phyloP scores from a whole-genome alignment of 352 stramenopile species.

The Phytophthora megakarya region DNA sequence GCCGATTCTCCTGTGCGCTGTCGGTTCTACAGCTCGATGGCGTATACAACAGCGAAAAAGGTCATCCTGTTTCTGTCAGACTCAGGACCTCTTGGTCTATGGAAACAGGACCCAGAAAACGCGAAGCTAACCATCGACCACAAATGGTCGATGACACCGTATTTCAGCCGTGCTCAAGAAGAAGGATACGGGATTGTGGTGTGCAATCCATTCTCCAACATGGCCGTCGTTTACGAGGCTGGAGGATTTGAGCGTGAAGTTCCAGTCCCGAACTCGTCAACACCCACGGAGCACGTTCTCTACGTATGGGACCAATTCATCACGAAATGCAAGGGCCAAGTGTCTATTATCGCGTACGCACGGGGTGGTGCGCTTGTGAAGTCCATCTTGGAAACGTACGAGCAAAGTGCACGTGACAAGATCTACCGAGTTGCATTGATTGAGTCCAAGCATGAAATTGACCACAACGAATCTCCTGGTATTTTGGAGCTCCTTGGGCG shows the following conservation, averaged over 20 bases:
- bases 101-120: conserved; percentile 77
- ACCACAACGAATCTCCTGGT: conserved; percentile 73
- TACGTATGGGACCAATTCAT: conserved; percentile 90
- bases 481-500: conserved; percentile 83
- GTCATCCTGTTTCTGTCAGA: conserved; percentile 87
- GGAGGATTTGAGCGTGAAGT: conserved; percentile 86
- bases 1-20: conserved; percentile 87
- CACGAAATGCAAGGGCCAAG: conserved; percentile 80
- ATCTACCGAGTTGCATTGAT: conserved; percentile 85
- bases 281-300: conserved; percentile 84
- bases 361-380: conserved; percentile 83
- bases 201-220: conserved; percentile 90
- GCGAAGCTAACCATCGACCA: conserved; percentile 68
- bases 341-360: conserved; percentile 86
- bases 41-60: conserved; percentile 86
- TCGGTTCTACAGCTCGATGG: conserved; percentile 89
- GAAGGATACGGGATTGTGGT: conserved; percentile 87
- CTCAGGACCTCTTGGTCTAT: conserved; percentile 83
- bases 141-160: conserved; percentile 89
- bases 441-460: conserved; percentile 89
- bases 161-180: conserved; percentile 83
- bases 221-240: conserved; percentile 88
- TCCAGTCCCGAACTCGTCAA: conserved; percentile 83
- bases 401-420: conserved; percentile 76
- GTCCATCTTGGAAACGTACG: conserved; percentile 82